Conservation (phyloP, 2,329 filamentous ascomycete genomes). For the Microascus cirrosus region DNA sequence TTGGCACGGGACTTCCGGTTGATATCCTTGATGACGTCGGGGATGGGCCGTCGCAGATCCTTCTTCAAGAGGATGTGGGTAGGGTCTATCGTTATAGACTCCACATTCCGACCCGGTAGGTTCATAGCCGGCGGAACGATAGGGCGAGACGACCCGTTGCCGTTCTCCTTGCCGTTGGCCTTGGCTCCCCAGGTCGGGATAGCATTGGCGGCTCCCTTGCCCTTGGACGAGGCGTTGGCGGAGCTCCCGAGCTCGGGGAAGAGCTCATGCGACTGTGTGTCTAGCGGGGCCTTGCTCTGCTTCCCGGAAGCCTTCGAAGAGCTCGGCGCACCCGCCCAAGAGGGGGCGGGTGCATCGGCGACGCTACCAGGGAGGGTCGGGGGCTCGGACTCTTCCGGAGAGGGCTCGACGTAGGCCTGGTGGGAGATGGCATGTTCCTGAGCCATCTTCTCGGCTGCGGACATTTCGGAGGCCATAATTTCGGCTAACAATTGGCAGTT, state of each 20-base stretch:
- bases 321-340: slow-evolving; percentile 31
- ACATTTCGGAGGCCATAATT: slow-evolving; percentile 20
- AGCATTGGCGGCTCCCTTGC: slow-evolving; percentile 54
- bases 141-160: slow-evolving; percentile 25
- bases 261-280: slow-evolving; percentile 79
- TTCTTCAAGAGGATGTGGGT: slow-evolving; percentile 64
- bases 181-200: slow-evolving; percentile 71
- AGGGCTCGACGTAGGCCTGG: slow-evolving; percentile 68
- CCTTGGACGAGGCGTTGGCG: slow-evolving; percentile 28
- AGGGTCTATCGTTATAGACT: slow-evolving; percentile 62
- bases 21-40: slow-evolving; percentile 81
- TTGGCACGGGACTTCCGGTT: slow-evolving; percentile 85
- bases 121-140: slow-evolving; percentile 45
- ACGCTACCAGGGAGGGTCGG: not conserved
- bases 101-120: slow-evolving; percentile 73
- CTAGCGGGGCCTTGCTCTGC: slow-evolving; percentile 53
- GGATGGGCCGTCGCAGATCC: slow-evolving; percentile 74
- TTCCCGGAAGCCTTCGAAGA: slow-evolving; percentile 58
- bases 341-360: slow-evolving; percentile 28
- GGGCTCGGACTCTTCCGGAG: slow-evolving; percentile 48
- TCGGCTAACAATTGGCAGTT: not conserved
- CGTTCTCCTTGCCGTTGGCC: slow-evolving; percentile 26
- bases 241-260: slow-evolving; percentile 77
- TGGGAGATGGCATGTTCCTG: slow-evolving; percentile 47
- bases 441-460: slow-evolving; percentile 46